phyloP scores from a whole-genome alignment of 2,329 filamentous ascomycete species.

The Monosporascus cannonballus region DNA sequence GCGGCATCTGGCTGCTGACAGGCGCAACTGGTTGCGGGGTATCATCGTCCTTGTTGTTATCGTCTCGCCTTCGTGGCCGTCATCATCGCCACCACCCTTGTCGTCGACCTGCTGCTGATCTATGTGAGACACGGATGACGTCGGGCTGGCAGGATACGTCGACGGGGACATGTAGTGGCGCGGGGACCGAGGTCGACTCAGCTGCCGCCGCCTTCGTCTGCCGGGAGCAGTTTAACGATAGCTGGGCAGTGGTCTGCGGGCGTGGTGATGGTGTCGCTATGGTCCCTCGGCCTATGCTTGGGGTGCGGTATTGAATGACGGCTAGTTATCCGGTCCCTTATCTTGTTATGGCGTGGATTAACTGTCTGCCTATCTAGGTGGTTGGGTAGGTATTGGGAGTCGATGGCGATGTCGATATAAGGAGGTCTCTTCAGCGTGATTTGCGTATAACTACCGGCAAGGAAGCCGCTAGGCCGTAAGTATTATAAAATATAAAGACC shows the following conservation, averaged over 20 bases:
- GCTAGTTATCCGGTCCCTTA: no score
- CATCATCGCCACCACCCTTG: slow-evolving; percentile 5
- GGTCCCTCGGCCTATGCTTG: not conserved
- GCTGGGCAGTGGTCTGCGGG: slow-evolving; percentile 8
- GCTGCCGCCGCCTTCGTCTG: slow-evolving; percentile 12
- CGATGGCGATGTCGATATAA: no score
- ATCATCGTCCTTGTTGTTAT: no score
- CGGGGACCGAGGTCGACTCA: slow-evolving; percentile 13
- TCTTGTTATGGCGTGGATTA: no score
- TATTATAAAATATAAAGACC: no score
- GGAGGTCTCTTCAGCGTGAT: no score
- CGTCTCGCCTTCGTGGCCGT: not conserved
- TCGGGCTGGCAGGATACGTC: slow-evolving; percentile 15
- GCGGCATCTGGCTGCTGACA: no score
- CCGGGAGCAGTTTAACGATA: slow-evolving; percentile 12
- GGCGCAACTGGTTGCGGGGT: no score
- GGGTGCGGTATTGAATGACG: slow-evolving; percentile 1
- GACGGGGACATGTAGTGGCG: slow-evolving; percentile 17
- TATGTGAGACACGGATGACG: slow-evolving; percentile 7
- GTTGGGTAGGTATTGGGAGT: no score
- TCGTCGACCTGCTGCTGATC: not conserved
- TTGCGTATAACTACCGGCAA: no score
- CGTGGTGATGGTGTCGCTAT: not conserved
- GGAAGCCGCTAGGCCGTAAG: no score
- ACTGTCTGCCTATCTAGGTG: no score